Conservation (phyloP, 768 basidiomycete species). For the Clathrus columnatus region DNA sequence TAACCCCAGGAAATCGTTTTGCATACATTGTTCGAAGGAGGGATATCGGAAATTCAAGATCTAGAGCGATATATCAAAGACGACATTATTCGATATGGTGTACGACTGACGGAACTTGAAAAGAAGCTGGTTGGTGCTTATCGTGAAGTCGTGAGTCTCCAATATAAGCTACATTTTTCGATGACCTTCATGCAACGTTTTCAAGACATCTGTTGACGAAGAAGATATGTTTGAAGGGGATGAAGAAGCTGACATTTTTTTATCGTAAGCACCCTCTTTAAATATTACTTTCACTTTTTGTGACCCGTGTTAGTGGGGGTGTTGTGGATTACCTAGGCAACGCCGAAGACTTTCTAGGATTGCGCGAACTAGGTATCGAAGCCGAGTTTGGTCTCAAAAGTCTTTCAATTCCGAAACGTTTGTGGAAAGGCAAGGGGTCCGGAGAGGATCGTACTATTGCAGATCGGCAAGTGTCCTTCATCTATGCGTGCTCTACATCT, state of each 20-base stretch:
- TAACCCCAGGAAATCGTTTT: constrained; percentile 78
- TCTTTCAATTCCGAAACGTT: constrained; percentile 66
- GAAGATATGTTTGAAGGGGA: constrained; percentile 59
- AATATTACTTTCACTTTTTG: neutral
- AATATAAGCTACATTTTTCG: constrained; percentile 29
- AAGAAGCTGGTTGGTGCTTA: constrained; percentile 82
- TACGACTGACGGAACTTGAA: constrained; percentile 67
- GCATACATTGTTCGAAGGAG: constrained; percentile 86
- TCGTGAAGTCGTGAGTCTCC: constrained; percentile 58
- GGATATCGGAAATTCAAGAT: constrained; percentile 65
- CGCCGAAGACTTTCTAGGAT: constrained; percentile 86
- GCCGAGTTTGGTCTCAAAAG: constrained; percentile 73
- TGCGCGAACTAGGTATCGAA: constrained; percentile 82
- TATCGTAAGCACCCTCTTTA: constrained; percentile 36
- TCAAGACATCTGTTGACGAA: constrained; percentile 37
- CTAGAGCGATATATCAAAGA: constrained; percentile 85
- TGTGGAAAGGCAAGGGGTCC: constrained; percentile 60
- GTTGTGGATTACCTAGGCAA: constrained; percentile 70
- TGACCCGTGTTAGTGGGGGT: constrained; percentile 48
- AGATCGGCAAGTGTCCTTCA: neutral
- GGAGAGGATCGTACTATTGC: constrained; percentile 13
- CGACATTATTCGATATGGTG: constrained; percentile 76
- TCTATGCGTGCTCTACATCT: neutral
- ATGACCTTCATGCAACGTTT: constrained; percentile 23
- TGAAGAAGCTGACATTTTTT: constrained; percentile 56